A percentile compares a stretch with the other conserved stretches of the same genome.
Evolutionary conservation across 2,329 filamentous ascomycete species (phyloP).

Genomic region (Aspergillus ibericus): DNA sequence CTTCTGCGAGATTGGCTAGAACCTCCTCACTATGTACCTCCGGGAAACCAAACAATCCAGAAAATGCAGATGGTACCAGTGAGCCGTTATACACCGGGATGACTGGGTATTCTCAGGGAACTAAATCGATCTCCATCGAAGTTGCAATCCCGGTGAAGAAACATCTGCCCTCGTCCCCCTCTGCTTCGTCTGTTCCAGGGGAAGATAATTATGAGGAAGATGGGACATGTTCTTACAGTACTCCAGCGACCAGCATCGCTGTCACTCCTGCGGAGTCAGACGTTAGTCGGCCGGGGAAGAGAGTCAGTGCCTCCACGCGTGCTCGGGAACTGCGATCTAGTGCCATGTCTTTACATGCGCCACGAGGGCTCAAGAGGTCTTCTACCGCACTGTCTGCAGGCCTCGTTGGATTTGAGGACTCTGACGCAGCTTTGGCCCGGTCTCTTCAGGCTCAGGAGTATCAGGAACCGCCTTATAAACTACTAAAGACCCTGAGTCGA

Average conservation of each 20-base stretch:
- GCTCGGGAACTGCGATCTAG: conserved; percentile 51
- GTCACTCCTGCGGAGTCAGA: conserved; percentile 54
- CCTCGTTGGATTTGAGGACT: conserved; percentile 33
- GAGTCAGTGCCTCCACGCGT: conserved; percentile 48
- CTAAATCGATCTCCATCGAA: conserved; percentile 17
- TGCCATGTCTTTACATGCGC: conserved; percentile 37
- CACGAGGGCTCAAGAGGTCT: conserved; percentile 46
- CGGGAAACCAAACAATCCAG: conserved; percentile 9
- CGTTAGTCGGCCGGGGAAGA: conserved; percentile 26
- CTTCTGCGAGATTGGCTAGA: conserved; percentile 24
- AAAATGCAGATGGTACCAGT: conserved; percentile 4
- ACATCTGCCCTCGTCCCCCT: conserved; percentile 21
- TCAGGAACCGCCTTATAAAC: conserved; percentile 36
- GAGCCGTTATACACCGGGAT: background rate
- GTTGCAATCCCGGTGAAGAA: conserved; percentile 35
- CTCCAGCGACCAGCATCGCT: conserved; percentile 61
- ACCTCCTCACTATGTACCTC: conserved; percentile 5
- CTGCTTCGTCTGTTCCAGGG: conserved; percentile 42
- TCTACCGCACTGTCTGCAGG: conserved; percentile 47
- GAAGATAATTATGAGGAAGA: conserved; percentile 40
- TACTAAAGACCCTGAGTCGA: conserved; percentile 30
- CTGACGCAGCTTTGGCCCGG: conserved; percentile 56
- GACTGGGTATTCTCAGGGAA: background rate
- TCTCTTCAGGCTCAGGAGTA: conserved; percentile 60
- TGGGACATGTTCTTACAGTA: conserved; percentile 56